Percentiles rank a stretch among this genome's conserved stretches.
Evolutionary conservation across 2,329 filamentous ascomycete genomes (phyloP).

Genomic region (Mariannaea sp.): DNA sequence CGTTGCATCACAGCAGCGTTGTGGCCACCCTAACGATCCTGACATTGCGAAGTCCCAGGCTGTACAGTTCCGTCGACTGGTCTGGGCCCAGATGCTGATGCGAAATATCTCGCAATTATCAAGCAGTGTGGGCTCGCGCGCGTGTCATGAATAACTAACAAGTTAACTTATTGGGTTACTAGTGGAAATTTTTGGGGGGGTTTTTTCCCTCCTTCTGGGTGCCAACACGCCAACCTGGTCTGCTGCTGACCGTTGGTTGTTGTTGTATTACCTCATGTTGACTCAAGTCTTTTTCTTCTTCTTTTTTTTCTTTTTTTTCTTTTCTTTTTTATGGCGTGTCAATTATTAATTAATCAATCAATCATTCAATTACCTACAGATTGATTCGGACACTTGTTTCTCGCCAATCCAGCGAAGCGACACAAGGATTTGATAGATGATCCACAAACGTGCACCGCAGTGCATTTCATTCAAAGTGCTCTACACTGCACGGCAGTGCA

Average conservation of each 20-base stretch:
- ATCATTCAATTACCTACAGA: too few species aligned
- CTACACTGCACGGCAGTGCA: background rate
- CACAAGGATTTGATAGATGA: background rate
- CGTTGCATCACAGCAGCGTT: conserved; percentile 3
- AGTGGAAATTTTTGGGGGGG: too few species aligned
- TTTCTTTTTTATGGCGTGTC: too few species aligned
- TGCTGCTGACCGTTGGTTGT: too few species aligned
- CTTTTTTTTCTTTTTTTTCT: too few species aligned
- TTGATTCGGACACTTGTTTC: conserved; percentile 16
- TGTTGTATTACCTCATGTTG: too few species aligned
- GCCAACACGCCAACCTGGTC: too few species aligned
- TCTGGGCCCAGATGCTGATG: conserved; percentile 12
- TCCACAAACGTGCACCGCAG: conserved; percentile 11
- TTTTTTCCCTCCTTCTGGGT: too few species aligned
- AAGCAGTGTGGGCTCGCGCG: conserved; percentile 12
- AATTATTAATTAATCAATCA: too few species aligned
- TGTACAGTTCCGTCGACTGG: conserved; percentile 1
- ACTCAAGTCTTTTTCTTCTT: background rate
- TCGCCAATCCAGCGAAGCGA: conserved; percentile 7
- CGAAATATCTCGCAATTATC: background rate
- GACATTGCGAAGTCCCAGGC: background rate
- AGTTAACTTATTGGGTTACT: too few species aligned
- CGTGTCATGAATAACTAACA: conserved; percentile 20
- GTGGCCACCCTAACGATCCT: conserved; percentile 8
- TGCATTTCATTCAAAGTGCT: background rate